Evolutionary conservation across 2,329 filamentous ascomycete species (phyloP), one percentile per base, ranked within the genome.

Genomic region (Arthrocladium fulminans): DNA sequence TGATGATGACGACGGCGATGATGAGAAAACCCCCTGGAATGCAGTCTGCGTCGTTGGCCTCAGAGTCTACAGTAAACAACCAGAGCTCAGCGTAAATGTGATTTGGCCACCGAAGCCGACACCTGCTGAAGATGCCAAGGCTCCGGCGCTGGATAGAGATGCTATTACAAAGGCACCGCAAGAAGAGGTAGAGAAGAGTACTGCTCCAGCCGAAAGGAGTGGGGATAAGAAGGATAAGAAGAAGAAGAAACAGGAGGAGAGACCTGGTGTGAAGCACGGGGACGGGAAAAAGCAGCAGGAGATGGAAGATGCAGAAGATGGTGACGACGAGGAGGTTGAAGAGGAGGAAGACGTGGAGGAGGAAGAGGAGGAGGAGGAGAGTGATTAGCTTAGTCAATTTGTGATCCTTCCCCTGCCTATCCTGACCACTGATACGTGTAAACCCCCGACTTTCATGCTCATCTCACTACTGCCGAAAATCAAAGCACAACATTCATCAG

Each of bases 31-130:
- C 51, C 76, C 76, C 0, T 81, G 78, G 78, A 79, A 80, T 56
- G 78, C 78, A 0, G 70, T 80, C 1, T 79, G 75, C 52, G 76
- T 81, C 13, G 70, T 81, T 3, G 78, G 78, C 0, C 60, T 81
- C 24, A 67, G 76, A 4, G 76, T 81, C 0, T 81, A 78, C 57
- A 62, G n/a, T 55, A 63, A 45, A 23, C 25, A 32, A n/a, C 24
- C 42, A 2, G 42, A 45, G 35, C 68, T 78, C 29, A 69, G 65
- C 5, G 69, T 80, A n/a, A 66, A 72, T 51, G 74, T 78, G 3
- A 62, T 74, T 8, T 45, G 42, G 42, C 42, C 42, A 20, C 66
- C 67, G 44, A 71, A 65, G 45, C 64, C 67, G 10, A 60, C 65
- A 39, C 52, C 58, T 4, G 46, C 48, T 37, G 63, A 67, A 17